Evolutionary conservation across 2,329 filamentous ascomycete species (phyloP), one percentile per base, ranked within the genome.

Genomic region (Beauveria brongniartii): DNA sequence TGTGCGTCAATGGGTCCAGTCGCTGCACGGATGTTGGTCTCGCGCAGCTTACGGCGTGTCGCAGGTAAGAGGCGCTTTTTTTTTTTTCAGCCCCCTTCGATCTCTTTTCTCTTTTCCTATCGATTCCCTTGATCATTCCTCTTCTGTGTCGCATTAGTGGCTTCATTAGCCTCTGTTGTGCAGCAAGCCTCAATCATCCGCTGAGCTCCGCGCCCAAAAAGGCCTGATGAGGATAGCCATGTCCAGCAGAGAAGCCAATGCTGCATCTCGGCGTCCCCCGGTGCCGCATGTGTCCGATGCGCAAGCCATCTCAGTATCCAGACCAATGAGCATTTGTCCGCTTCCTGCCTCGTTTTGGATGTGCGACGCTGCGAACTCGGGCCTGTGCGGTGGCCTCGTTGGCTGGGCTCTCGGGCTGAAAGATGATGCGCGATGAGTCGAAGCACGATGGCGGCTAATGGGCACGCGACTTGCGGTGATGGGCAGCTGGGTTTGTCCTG

Each of bases 401-500:
- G 34, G 34, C 43, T 58, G 53, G 12, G 34, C 34, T 16, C 12
- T 28, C 43, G 28, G 26, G 41, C 37, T 53, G 47, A 37, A 44
- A 16, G 24, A 61, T 61, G 52, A 61, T 34, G 58, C 58, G 22
- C 20, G 16, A 55, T 55, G 51, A 55, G 58, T 61, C 50, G 51
- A 55, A 48, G 48, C 34, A 30, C 24, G 26, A 55, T 61, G 59
- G 51, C 43, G 22, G 40, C 20, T n/a, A 40, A 59, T 53, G 26
- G 18, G 40, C 48, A 59, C 24, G 24, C 24, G 34, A 47, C 26
- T 59, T 46, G 24, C n/a, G 40, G 7, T 47, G 9, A 8, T 24
- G 9, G 43, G 30, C 24, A 4, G 44, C 10, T 18, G 28, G 34
- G 9, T 40, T 44, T 52, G 34, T 14, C 14, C 12, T 41, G 16